Evolutionary conservation across 1,284 basidiomycete species (phyloP).

Genomic region (Athelia sp.): DNA sequence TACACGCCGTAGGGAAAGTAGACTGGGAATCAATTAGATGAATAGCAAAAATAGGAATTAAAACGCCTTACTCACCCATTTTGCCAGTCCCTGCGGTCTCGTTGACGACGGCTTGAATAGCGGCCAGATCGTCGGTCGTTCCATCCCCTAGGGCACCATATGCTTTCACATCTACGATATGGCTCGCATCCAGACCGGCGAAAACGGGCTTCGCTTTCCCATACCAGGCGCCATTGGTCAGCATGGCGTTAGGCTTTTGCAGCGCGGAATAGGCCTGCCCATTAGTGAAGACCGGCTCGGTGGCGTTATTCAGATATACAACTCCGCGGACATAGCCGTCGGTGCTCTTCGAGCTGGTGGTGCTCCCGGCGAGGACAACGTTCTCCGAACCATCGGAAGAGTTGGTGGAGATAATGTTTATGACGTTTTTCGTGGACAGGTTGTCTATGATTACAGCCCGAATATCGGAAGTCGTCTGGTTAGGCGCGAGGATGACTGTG

Average conservation of each 20-base stretch:
- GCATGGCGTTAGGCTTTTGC: not conserved
- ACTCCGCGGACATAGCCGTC: not conserved
- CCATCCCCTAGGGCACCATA: conserved; percentile 46
- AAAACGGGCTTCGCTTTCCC: not conserved
- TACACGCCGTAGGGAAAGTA: not conserved
- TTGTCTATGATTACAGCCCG: not conserved
- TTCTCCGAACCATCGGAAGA: not conserved
- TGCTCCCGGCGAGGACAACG: not conserved
- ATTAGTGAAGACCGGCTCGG: not conserved
- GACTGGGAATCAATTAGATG: not conserved
- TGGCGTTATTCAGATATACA: not conserved
- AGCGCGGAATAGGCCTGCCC: not conserved
- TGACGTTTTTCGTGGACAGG: not conserved
- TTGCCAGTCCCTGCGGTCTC: not conserved
- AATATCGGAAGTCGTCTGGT: not conserved
- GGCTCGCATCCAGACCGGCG: conserved; percentile 17
- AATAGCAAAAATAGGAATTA: not conserved
- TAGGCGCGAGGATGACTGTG: not conserved
- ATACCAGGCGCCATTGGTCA: not conserved
- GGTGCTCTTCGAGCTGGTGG: not conserved
- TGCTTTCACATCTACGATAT: conserved; percentile 40
- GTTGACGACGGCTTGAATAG: conserved; percentile 37
- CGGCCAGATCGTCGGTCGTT: conserved; percentile 41
- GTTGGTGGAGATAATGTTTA: not conserved
- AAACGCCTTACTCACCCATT: not conserved